These are phyloP conservation scores for Aspergillus puulaauensis DNA, from an alignment of 2,329 filamentous ascomycete species.

Conservation along the genomic window DNA sequence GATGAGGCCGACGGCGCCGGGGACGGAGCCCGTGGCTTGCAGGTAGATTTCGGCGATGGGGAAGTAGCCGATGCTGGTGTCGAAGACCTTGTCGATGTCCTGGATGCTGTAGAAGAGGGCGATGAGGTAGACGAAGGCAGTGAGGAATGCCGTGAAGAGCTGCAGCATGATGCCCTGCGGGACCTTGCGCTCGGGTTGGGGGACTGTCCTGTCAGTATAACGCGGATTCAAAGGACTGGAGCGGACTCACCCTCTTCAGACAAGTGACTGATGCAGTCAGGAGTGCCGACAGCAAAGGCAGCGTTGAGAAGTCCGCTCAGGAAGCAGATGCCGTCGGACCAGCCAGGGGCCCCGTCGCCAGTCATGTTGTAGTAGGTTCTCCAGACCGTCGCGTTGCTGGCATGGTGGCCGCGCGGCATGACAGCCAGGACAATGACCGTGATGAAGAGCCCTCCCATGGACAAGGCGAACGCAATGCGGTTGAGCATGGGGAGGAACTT, in stretches of 20 bases:
- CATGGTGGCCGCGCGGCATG: slow-evolving; percentile 45
- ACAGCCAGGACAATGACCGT: slow-evolving; percentile 49
- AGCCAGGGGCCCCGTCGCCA: slow-evolving; percentile 18
- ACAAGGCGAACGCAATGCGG: slow-evolving; percentile 54
- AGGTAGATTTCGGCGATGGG: slow-evolving; percentile 67
- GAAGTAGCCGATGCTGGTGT: slow-evolving; percentile 47
- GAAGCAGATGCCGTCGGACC: slow-evolving; percentile 45
- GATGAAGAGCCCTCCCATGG: slow-evolving; percentile 48
- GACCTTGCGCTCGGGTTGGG: slow-evolving; percentile 34
- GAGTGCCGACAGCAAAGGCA: slow-evolving; percentile 64
- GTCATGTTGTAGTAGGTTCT: slow-evolving; percentile 29
- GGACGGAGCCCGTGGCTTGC: slow-evolving; percentile 55
- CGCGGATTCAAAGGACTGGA: not conserved
- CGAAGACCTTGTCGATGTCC: slow-evolving; percentile 53
- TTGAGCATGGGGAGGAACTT: slow-evolving; percentile 49
- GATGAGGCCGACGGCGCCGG: slow-evolving; percentile 54
- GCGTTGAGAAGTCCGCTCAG: slow-evolving; percentile 63
- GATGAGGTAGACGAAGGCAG: slow-evolving; percentile 51
- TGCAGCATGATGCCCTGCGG: slow-evolving; percentile 49
- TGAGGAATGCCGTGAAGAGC: slow-evolving; percentile 43
- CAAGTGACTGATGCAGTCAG: slow-evolving; percentile 62
- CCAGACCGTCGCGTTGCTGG: slow-evolving; percentile 29
- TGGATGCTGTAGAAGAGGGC: slow-evolving; percentile 36
- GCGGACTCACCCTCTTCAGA: slow-evolving; percentile 52
- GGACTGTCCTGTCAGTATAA: slow-evolving; percentile 15